Percentiles rank a stretch among this genome's conserved stretches.
Evolutionary conservation across 1,284 basidiomycete species (phyloP).

Genomic region (Ceratorhiza oryzae-sativae): DNA sequence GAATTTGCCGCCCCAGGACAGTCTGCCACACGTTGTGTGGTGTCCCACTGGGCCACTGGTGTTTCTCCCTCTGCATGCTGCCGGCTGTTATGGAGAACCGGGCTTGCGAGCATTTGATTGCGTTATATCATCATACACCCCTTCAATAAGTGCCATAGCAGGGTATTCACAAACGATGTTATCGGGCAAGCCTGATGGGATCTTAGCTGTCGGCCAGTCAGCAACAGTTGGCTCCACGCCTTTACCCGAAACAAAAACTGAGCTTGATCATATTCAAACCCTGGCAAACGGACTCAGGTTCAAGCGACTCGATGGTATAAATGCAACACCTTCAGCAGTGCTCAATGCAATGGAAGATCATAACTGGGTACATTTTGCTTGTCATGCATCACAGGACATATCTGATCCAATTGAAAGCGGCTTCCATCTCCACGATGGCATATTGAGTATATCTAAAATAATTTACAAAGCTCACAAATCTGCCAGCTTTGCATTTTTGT

Average conservation of each 20-base stretch:
- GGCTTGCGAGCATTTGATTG: background rate
- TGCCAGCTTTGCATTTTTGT: background rate
- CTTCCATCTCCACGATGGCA: background rate
- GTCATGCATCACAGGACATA: constrained; percentile 9
- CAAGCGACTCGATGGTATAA: background rate
- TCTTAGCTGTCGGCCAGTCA: background rate
- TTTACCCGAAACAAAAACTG: background rate
- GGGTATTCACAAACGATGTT: no score
- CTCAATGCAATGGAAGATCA: background rate
- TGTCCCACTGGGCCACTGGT: background rate
- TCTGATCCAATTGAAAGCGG: background rate
- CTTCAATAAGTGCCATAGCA: background rate
- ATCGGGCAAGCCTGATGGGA: background rate
- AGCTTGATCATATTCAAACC: background rate
- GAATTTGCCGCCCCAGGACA: no score
- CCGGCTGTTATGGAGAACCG: background rate
- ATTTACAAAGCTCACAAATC: background rate
- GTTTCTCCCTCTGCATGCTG: background rate
- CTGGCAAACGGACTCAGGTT: background rate
- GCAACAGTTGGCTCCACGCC: background rate
- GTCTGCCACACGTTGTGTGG: background rate
- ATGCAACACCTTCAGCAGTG: background rate
- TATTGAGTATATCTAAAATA: background rate
- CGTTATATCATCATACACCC: background rate
- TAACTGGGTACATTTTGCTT: constrained; percentile 31